Evolutionary conservation across 2,329 filamentous ascomycete genomes (phyloP).

Genomic region (Acephala macrosclerotiorum): DNA sequence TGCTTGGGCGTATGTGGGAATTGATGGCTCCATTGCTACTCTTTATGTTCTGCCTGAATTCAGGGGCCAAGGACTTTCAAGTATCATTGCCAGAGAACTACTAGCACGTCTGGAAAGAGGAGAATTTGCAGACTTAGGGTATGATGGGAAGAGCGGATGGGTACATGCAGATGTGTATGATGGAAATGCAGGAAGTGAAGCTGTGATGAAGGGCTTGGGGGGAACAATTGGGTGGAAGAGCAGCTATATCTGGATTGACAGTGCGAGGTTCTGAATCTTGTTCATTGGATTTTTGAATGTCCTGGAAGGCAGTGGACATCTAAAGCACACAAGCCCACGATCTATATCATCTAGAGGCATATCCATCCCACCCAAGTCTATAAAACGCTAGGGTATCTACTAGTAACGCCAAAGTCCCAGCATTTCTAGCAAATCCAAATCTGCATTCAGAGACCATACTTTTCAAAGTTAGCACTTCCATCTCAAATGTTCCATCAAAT

Average conservation of each 20-base stretch:
- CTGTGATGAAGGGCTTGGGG: constrained; percentile 40
- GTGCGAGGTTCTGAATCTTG: constrained; percentile 27
- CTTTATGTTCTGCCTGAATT: constrained; percentile 41
- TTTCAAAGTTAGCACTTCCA: background rate
- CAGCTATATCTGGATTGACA: constrained; percentile 41
- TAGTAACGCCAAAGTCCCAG: background rate
- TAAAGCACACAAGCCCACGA: background rate
- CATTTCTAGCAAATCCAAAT: too few relatives aligned
- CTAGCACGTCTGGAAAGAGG: constrained; percentile 31
- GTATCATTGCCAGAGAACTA: constrained; percentile 34
- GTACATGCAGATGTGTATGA: constrained; percentile 41
- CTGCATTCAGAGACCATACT: background rate
- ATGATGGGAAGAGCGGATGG: constrained; percentile 39
- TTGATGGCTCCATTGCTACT: constrained; percentile 41
- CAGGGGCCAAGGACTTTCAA: constrained; percentile 40
- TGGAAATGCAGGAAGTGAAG: constrained; percentile 42
- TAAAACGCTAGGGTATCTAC: too few relatives aligned
- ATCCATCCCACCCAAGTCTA: too few relatives aligned
- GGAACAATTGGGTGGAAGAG: constrained; percentile 26
- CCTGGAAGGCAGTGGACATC: background rate
- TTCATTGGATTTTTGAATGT: background rate
- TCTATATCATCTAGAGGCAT: too few relatives aligned
- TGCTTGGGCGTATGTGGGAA: constrained; percentile 42
- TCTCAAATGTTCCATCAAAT: background rate
- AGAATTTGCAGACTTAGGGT: constrained; percentile 38